A percentile compares a stretch with the other conserved stretches of the same genome.
Evolutionary conservation across 352 stramenopile species (phyloP).

Genomic region (Globisporangium takayamanum): DNA sequence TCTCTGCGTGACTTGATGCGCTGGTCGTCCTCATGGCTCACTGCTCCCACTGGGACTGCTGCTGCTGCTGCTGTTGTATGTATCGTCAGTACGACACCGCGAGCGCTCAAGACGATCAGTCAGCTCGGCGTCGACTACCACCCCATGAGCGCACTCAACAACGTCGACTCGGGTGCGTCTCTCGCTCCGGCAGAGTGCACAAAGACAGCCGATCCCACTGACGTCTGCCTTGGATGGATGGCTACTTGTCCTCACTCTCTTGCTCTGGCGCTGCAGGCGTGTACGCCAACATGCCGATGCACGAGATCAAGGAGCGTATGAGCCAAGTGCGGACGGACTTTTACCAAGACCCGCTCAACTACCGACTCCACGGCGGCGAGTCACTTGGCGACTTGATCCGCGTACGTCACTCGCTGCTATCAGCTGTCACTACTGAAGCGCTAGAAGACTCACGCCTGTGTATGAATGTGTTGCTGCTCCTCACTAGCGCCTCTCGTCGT

Average conservation of each 20-base stretch:
- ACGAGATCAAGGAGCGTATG: conserved; percentile 31
- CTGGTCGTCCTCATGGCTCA: neutral
- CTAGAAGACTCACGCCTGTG: neutral
- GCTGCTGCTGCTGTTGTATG: neutral
- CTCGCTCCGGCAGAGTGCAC: too few relatives aligned
- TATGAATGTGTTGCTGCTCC: neutral
- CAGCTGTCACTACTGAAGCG: neutral
- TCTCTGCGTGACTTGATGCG: too few relatives aligned
- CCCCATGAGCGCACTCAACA: conserved; percentile 37
- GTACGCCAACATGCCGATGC: conserved; percentile 34
- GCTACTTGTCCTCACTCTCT: neutral
- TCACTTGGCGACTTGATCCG: conserved; percentile 39
- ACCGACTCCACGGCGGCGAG: conserved; percentile 37
- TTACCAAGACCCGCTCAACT: conserved; percentile 41
- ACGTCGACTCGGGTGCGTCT: conserved; percentile 27
- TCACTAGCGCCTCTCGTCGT: conserved; percentile 32
- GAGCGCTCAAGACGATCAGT: conserved; percentile 35
- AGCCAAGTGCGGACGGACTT: conserved; percentile 29
- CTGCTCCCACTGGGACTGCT: neutral
- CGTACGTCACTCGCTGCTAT: conserved; percentile 14
- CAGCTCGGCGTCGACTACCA: conserved; percentile 31
- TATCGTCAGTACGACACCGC: conserved; percentile 24
- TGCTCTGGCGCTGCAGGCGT: conserved; percentile 14
- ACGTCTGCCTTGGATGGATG: too few relatives aligned
- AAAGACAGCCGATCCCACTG: too few relatives aligned